Conservation (phyloP, 257 asterid species). For the Verbena officinalis region DNA sequence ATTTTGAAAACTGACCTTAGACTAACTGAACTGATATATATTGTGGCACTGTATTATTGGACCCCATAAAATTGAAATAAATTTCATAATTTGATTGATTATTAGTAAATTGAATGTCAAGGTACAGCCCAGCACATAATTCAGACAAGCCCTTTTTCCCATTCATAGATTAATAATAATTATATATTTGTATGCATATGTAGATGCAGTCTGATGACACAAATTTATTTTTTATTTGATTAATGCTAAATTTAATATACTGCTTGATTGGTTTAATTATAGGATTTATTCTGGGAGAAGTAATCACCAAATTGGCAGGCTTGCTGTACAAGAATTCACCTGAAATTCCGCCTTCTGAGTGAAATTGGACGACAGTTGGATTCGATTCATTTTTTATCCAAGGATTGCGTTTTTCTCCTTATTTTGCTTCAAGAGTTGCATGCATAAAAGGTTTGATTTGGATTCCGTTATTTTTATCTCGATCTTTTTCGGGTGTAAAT, state of each 20-base stretch:
- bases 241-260: no score
- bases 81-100: no score
- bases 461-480: not conserved
- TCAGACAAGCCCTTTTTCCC: constrained; percentile 16
- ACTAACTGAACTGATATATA: not conserved
- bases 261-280: no score
- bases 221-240: constrained; percentile 19
- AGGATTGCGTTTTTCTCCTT: constrained; percentile 12
- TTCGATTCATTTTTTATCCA: constrained; percentile 12
- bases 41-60: not conserved
- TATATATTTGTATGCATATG: no score
- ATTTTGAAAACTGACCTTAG: no score
- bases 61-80: no score
- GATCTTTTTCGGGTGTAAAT: constrained; percentile 11
- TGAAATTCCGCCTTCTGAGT: constrained; percentile 20
- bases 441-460: constrained; percentile 34
- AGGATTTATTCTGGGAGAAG: constrained; percentile 25
- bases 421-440: constrained; percentile 19
- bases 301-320: constrained; percentile 16
- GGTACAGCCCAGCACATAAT: constrained; percentile 15
- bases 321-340: constrained; percentile 5
- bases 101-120: not conserved
- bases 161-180: not conserved
- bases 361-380: constrained; percentile 23
- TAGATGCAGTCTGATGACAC: no score